Conservation (phyloP, 148 eudicot genomes). For the Amaranthus palmeri region DNA sequence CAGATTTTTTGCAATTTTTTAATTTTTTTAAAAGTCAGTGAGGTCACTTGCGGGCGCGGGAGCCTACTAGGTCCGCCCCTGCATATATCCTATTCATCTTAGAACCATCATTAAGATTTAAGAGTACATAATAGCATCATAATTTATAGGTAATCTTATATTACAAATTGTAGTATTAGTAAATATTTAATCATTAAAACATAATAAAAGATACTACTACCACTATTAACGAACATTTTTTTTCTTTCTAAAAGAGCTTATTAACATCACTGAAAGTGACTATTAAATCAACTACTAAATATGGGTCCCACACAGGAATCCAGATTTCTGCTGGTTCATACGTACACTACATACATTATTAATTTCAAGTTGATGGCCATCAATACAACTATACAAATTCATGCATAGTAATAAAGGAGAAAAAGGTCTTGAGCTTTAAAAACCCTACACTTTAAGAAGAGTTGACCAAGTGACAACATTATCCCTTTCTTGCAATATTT, state of each 20-base stretch:
- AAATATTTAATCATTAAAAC: no score
- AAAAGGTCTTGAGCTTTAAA: constrained; percentile 20
- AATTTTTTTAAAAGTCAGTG: no score
- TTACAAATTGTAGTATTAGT: no score
- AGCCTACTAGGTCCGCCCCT: no score
- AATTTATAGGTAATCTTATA: no score
- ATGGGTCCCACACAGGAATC: background rate
- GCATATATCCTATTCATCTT: no score
- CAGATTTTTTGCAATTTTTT: no score
- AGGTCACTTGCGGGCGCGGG: no score
- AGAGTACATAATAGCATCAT: no score
- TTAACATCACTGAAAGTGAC: background rate
- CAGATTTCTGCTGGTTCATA: background rate
- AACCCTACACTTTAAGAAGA: background rate
- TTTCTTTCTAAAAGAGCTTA: background rate
- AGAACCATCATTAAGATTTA: no score
- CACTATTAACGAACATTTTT: background rate
- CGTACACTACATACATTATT: background rate
- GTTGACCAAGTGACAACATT: constrained; percentile 12
- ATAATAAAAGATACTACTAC: no score
- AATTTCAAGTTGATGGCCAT: constrained; percentile 2
- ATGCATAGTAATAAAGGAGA: background rate
- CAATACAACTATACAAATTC: background rate
- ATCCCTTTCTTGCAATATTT: background rate
- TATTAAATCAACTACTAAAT: background rate